A percentile compares a stretch with the other conserved stretches of the same genome.
phyloP scores from a whole-genome alignment of 2,329 filamentous ascomycete species.

The Didymosphaeria variabile region DNA sequence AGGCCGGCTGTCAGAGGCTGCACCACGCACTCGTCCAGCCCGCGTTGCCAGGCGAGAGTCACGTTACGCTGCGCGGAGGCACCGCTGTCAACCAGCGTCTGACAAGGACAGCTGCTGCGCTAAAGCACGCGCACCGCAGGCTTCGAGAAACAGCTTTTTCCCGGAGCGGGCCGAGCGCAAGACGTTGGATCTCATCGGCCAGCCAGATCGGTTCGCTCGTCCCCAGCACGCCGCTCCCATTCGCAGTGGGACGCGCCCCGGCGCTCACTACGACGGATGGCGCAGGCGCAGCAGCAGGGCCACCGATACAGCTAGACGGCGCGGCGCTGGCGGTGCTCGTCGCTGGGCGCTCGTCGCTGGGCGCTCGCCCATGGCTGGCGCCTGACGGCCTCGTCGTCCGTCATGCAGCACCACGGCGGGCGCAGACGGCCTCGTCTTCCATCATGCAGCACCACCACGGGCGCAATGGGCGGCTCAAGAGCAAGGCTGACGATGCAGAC shows the following conservation, averaged over 20 bases:
- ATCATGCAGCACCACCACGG: conserved; percentile 38
- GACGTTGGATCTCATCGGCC: conserved; percentile 43
- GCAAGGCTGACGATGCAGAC: conserved; percentile 51
- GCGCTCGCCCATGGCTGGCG: conserved; percentile 35
- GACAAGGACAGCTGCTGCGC: conserved; percentile 38
- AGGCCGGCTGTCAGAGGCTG: conserved; percentile 24
- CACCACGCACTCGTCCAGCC: conserved; percentile 18
- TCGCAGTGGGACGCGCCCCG: conserved; percentile 37
- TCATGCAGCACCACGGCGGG: conserved; percentile 38
- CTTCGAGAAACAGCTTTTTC: conserved; percentile 50
- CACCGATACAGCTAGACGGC: conserved; percentile 34
- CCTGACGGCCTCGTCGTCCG: conserved; percentile 37
- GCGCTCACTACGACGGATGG: conserved; percentile 45
- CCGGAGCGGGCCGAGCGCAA: conserved; percentile 51
- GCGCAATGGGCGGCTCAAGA: conserved; percentile 49
- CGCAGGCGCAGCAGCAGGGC: conserved; percentile 44
- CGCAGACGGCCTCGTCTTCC: conserved; percentile 40
- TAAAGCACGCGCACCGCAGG: conserved; percentile 36
- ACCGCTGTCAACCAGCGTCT: conserved; percentile 43
- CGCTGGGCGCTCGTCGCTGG: conserved; percentile 30
- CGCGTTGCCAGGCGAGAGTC: conserved; percentile 24
- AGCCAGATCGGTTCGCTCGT: conserved; percentile 47
- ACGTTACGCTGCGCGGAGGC: conserved; percentile 37
- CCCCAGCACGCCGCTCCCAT: conserved; percentile 31
- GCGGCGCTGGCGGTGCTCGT: conserved; percentile 4